Evolutionary conservation across 2,329 filamentous ascomycete genomes (phyloP), one percentile per base, ranked within the genome.

Genomic region (Ascochyta koolunga): DNA sequence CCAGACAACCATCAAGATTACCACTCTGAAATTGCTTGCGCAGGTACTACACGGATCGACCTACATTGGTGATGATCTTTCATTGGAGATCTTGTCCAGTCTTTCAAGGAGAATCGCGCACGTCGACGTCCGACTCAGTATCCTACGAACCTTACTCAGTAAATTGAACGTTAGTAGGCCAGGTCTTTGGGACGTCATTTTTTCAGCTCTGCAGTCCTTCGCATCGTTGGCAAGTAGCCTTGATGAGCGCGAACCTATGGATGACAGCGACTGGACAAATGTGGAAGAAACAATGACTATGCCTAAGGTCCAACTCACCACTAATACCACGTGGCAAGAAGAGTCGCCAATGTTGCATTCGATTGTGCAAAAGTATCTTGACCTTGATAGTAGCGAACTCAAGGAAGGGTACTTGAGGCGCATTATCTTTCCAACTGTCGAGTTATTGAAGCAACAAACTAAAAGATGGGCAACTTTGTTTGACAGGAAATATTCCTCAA

Each of bases 21-120:
- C 76, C 0, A 79, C 77, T 1, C 67, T 77, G 39, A 79, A 80
- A 44, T 65, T 74, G 36, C 66, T 80, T 1, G 75, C 76, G 1
- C 70, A 78, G 52, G 47, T 78, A 3, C 60, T 79, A 15, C 53
- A 70, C 5, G 58, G 66, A 9, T 61, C 73, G 0, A 56, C 68
- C 0, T 76, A 73, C 31, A 62, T 79, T 9, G 66, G 70, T 5
- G 60, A 70, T 15, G 48, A 62, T 0, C 59, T 62, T 15, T 56
- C 73, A 1, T 43, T 76, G 4, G 62, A 67, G 0, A 54, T 77
- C 0, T 60, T 79, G 5, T 43, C 60, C 1, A 58, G 54, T 4
- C 55, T 79, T 5, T 60, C 75, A 2, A 54, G 56, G 5, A 66
- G 56, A 11, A 59, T 64, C 3, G 65, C 65, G 5, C 77, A 80